These are phyloP conservation scores for Triticum timopheevii DNA, from an alignment of 176 grass and related monocot genomes.

Conservation along the genomic window DNA sequence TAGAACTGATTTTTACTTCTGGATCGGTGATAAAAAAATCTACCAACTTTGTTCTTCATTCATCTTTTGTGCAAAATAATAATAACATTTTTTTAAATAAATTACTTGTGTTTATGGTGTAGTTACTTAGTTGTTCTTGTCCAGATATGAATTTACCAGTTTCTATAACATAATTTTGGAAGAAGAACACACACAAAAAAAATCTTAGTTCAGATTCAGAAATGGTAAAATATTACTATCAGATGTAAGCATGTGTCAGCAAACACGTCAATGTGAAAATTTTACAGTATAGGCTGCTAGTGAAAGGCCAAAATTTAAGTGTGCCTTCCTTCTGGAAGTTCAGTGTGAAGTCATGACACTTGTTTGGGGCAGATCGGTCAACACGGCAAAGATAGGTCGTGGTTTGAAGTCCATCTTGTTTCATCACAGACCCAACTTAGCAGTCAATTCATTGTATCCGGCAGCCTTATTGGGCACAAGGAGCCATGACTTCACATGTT, in stretches of 20 bases:
- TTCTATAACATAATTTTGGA: not conserved
- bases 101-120: not conserved
- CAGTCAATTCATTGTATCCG: conserved; percentile 3
- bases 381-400: conserved; percentile 30
- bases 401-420: conserved; percentile 22
- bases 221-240: not conserved
- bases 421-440: conserved; percentile 15
- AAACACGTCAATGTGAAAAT: not conserved
- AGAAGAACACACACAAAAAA: not conserved
- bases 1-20: not conserved
- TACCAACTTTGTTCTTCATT: not conserved
- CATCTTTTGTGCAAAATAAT: no score
- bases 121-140: not conserved
- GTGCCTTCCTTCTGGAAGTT: not conserved
- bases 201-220: not conserved
- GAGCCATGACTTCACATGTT: conserved; percentile 19
- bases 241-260: not conserved
- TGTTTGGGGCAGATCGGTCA: conserved; percentile 19
- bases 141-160: not conserved
- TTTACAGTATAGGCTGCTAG: conserved; percentile 4
- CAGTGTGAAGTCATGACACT: conserved; percentile 13
- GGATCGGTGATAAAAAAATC: not conserved
- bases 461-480: not conserved
- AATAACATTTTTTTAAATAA: not conserved
- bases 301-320: not conserved